These are phyloP conservation scores for Ramularia endophylla DNA, from an alignment of 2,329 filamentous ascomycete genomes.

Conservation along the genomic window DNA sequence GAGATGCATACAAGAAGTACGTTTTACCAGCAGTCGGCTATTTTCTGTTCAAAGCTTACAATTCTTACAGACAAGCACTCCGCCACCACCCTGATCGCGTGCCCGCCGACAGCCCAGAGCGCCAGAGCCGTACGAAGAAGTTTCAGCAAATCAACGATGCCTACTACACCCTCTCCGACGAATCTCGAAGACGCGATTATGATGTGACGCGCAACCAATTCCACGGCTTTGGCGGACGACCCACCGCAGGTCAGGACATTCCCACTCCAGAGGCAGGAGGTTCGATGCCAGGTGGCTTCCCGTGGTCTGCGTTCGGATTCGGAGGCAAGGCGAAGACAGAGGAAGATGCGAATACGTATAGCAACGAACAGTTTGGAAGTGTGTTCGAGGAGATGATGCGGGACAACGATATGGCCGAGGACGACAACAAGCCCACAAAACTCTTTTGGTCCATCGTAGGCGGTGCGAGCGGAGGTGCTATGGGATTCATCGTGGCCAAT, in stretches of 20 bases:
- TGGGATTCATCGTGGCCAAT: conserved; percentile 95
- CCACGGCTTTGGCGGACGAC: conserved; percentile 41
- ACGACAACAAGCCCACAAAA: conserved; percentile 54
- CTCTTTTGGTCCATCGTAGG: conserved; percentile 86
- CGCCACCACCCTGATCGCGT: conserved; percentile 95
- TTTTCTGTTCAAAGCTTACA: background rate
- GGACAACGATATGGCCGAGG: conserved; percentile 64
- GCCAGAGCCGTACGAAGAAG: conserved; percentile 70
- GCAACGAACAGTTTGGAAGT: conserved; percentile 78
- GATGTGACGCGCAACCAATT: conserved; percentile 61
- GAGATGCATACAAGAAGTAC: conserved; percentile 85
- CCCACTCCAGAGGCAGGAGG: conserved; percentile 34
- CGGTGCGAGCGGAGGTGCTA: conserved; percentile 75
- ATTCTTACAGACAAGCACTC: conserved; percentile 55
- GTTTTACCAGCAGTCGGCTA: conserved; percentile 2
- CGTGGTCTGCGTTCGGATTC: conserved; percentile 69
- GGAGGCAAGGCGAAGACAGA: conserved; percentile 42
- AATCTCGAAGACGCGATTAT: conserved; percentile 72
- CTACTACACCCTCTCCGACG: conserved; percentile 85
- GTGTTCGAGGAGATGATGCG: conserved; percentile 50
- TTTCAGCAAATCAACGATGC: conserved; percentile 93
- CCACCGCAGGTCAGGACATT: conserved; percentile 46
- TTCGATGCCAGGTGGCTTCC: conserved; percentile 51
- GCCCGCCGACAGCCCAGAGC: conserved; percentile 74
- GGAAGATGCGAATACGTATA: conserved; percentile 43